phyloP scores from a whole-genome alignment of 805 yeast species.

The Nakazawaea anatomiae region DNA sequence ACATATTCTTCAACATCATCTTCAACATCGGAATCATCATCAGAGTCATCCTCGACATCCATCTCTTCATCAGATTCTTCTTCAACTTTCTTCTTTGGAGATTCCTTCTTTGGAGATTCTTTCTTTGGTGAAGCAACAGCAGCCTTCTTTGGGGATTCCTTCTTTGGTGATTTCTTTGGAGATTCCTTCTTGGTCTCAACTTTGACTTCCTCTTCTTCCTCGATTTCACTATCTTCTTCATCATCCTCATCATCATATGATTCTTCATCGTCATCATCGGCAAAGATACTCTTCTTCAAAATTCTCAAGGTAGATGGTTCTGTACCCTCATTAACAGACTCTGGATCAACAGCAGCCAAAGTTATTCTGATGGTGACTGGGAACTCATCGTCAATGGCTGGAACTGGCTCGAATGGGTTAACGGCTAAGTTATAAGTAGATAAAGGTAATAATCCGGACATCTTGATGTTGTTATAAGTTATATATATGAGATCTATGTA shows the following conservation, averaged over 20 bases:
- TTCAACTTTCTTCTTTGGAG: conserved; percentile 21
- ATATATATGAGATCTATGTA: not conserved
- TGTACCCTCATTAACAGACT: conserved; percentile 70
- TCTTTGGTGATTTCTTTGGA: conserved; percentile 27
- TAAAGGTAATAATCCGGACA: conserved; percentile 76
- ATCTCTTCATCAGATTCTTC: conserved; percentile 40
- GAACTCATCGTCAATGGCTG: conserved; percentile 78
- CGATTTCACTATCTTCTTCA: conserved; percentile 34
- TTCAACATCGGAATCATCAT: conserved; percentile 55
- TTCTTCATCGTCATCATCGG: conserved; percentile 36
- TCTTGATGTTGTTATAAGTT: conserved; percentile 16
- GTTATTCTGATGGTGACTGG: conserved; percentile 90
- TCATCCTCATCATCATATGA: conserved; percentile 42
- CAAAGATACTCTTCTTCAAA: conserved; percentile 57
- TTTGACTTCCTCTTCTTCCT: conserved; percentile 23
- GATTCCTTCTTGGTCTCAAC: conserved; percentile 27
- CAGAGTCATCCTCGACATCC: conserved; percentile 38
- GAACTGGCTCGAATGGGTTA: conserved; percentile 81
- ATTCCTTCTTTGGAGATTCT: conserved; percentile 25
- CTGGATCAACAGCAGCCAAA: conserved; percentile 93
- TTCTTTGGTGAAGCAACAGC: conserved; percentile 24
- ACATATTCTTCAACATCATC: conserved; percentile 80
- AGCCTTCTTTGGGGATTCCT: conserved; percentile 20
- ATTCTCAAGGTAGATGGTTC: conserved; percentile 88
- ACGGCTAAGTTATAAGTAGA: conserved; percentile 83